Conservation (phyloP, 148 eudicot species). For the Rhododendron mucronatum region DNA sequence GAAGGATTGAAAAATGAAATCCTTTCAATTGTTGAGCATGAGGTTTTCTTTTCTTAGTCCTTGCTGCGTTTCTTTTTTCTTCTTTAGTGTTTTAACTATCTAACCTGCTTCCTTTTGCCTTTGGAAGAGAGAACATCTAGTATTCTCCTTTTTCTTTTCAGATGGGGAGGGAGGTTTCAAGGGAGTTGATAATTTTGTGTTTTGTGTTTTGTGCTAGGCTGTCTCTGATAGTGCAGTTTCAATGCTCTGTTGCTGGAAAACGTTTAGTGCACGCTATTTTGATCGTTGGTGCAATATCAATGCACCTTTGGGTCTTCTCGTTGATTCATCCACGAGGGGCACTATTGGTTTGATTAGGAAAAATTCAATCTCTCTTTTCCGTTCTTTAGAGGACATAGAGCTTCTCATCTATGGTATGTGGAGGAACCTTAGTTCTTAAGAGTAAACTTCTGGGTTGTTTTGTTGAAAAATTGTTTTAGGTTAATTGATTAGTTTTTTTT, state of each 20-base stretch:
- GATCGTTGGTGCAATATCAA: constrained; percentile 65
- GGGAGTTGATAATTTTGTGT: constrained; percentile 19
- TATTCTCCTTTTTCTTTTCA: not conserved
- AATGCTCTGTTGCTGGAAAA: constrained; percentile 74
- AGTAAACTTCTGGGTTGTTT: not conserved
- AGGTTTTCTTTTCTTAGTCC: constrained; percentile 41
- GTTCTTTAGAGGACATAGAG: constrained; percentile 77
- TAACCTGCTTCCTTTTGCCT: constrained; percentile 5
- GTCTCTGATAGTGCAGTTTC: constrained; percentile 54
- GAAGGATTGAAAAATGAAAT: constrained; percentile 72
- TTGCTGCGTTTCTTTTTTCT: not conserved
- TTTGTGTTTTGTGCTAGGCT: constrained; percentile 46
- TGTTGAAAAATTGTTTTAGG: not conserved
- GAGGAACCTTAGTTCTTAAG: constrained; percentile 7
- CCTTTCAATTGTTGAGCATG: constrained; percentile 66
- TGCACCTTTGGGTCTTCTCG: constrained; percentile 58
- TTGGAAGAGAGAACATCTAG: not conserved
- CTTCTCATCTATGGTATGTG: constrained; percentile 61
- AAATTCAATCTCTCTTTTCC: constrained; percentile 67
- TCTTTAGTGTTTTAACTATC: not conserved
- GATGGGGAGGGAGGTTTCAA: not conserved
- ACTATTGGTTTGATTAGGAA: constrained; percentile 77
- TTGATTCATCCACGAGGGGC: constrained; percentile 56
- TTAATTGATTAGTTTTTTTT: not conserved
- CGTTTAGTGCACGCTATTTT: constrained; percentile 54